Evolutionary conservation across 2,329 filamentous ascomycete species (phyloP), one percentile per base, ranked within the genome.

Genomic region (Xylariales sp.): DNA sequence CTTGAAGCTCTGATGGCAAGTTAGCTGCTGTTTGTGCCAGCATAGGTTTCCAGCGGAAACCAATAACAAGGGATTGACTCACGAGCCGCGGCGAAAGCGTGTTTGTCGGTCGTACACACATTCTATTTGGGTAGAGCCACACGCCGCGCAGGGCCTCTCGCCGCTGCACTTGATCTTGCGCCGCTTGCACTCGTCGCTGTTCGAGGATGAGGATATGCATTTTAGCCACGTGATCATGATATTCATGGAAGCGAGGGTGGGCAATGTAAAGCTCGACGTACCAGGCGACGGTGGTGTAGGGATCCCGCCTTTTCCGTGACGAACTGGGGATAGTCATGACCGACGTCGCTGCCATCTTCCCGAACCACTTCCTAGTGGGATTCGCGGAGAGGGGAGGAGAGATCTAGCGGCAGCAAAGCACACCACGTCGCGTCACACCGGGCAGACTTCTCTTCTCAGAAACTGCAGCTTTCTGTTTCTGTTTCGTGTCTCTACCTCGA

Each of bases 141-240:
- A 38, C 6, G 18, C 17, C 12, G 27, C 27, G 19, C 36, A 38
- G n/a, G 27, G 36, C 5, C 27, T 30, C 19, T 25, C 27, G 25
- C 36, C 36, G 14, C 29, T 38, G n/a, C 36, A 38, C 25, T 38
- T 38, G n/a, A 38, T 20, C 28, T 38, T 38, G 17, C 36, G 36
- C 25, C 29, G 17, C 28, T 38, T 38, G 17, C 36, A 38, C 32
- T 38, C 36, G 19, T 38, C 17, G 28, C 36, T 38, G 23, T 13
- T 20, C 14, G 24, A n/a, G n/a, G n/a, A n/a, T n/a, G n/a, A n/a
- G n/a, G n/a, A n/a, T 18, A 13, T 12, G 16, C 12, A 13, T 29
- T 10, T 29, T 29, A 37, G 16, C 10, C 28, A 10, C n/a, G 14
- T 16, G 7, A 8, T 6, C n/a, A 16, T 29, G n/a, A 14, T n/a